Evolutionary conservation across 164 flowering plant species (phyloP), one percentile per base, ranked within the genome.

Genomic region (Dillenia suffruticosa): DNA sequence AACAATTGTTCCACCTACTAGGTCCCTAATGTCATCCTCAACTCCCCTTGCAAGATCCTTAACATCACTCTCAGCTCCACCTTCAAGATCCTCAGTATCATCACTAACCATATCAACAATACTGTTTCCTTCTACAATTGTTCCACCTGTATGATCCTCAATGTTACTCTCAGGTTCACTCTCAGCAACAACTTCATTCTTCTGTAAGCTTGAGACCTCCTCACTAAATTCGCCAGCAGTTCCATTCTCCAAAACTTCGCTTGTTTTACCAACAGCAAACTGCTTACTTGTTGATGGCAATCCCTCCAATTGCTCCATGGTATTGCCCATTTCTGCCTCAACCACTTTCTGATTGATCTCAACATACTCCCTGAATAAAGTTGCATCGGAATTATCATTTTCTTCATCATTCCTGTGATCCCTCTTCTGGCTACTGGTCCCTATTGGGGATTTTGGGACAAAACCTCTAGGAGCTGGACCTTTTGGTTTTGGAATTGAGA

Each of bases 391-490:
- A 51, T 61, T 78, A 32, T 79, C 79, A 64, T 77, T 67, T 55
- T 69, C 81, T 58, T 56, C 80, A 61, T 58, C 68, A 51, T 69
- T 76, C 47, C 61, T 78, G 68, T 71, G 67, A 63, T 76, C 85
- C 69, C 60, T 80, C 78, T 74, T 85, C 65, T 77, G 88, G 19
- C 72, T 63, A 66, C 79, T 78, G 10, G 73, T 72, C 62, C 79
- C 82, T 12, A 71, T 71, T 9, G 74, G 83, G 12, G 77, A 56
- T 76, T 76, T 88, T 22, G 89, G 88, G 49, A 46, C 12, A 59
- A 77, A 82, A 53, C 90, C 92, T 70, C 82, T 84, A 0, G 83
- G 66, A 48, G 79, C 24, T 66, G 92, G 63, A 32, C 79, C 77
- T 71, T 70, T 80, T n/a, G 81, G 51, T 74, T 79, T 78, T 8